Base-by-base conservation (phyloP, 1,284 basidiomycete genomes). In the Rhodotorula sp. region DNA sequence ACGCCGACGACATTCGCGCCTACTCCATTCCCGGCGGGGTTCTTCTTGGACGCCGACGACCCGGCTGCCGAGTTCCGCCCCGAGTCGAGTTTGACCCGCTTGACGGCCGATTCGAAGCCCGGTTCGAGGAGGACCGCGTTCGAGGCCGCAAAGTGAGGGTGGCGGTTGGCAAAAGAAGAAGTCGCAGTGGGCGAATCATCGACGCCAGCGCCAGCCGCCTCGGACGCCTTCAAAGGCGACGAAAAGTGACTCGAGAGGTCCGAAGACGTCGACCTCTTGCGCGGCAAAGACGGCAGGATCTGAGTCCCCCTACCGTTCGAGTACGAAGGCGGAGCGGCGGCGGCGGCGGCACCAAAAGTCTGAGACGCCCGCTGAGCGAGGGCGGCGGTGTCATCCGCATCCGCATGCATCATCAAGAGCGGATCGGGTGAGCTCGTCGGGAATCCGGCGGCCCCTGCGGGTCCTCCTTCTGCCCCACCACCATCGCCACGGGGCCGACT, bases 371-470 rank as follows among this genome's bases (percentile, higher is more conserved):
- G 26, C 26, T 10, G 58, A 54, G 48, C 34, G 48, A 21, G 26
- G 20, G 51, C n/a, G 4, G 54, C 12, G 18, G 49, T 18, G 5
- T 39, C 34, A 26, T 3, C 31, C 21, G 46, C 49, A 49, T 52
- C 31, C 4, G 31, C 52, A 26, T 16, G 43, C 29, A 34, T 14
- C 60, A 73, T 56, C 21, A 49, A 51, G 52, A 73, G 71, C 3
- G 74, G 71, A 65, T 75, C 74, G 20, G 74, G 74, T 3, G 74
- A 75, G 14, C 63, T 64, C 31, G 47, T 49, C 1, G 59, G 65
- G 6, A 51, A 43, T 16, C 21, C 12, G 21, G 5, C 7, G 57
- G n/a, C 34, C 8, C 5, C 18, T 3, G 57, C 4, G 3, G 61
- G 0, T 31, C 10, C 34, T 34, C 34, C 34, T 34, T 5, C 34